A percentile compares a stretch with the other conserved stretches of the same genome.
Evolutionary conservation across 2,329 filamentous ascomycete species (phyloP).

Genomic region (Simplicillium sp.): DNA sequence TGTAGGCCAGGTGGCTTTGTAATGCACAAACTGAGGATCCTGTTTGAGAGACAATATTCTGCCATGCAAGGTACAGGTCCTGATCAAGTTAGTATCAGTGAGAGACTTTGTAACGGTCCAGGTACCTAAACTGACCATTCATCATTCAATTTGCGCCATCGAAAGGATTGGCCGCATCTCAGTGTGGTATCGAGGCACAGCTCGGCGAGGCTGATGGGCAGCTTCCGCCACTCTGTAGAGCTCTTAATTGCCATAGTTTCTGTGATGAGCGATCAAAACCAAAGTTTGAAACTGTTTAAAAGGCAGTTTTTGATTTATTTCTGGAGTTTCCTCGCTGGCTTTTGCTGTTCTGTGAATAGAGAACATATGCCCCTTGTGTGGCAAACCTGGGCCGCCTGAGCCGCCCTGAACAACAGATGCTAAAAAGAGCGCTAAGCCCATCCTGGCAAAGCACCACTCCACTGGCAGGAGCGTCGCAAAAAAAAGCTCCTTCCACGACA

Average conservation of each 20-base stretch:
- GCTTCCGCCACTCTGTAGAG: slow-evolving; percentile 73
- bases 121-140: slow-evolving; percentile 56
- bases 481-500: slow-evolving; percentile 10
- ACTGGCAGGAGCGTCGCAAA: background rate
- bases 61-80: slow-evolving; percentile 76
- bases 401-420: background rate
- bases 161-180: slow-evolving; percentile 91
- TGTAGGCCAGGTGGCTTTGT: slow-evolving; percentile 57
- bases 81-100: slow-evolving; percentile 17
- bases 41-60: slow-evolving; percentile 80
- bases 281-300: too few species aligned
- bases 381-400: too few species aligned
- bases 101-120: background rate
- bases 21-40: slow-evolving; percentile 69
- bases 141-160: slow-evolving; percentile 79
- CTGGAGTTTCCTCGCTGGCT: too few species aligned
- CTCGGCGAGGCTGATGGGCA: slow-evolving; percentile 74
- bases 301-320: too few species aligned
- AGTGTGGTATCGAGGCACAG: slow-evolving; percentile 91
- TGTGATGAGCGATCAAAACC: slow-evolving; percentile 1
- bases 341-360: too few species aligned
- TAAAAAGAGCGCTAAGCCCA: slow-evolving; percentile 2
- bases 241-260: slow-evolving; percentile 28
- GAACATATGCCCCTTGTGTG: too few species aligned
- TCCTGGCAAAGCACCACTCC: slow-evolving; percentile 1